Percentiles rank a stretch among this genome's conserved stretches.
Evolutionary conservation across 2,329 filamentous ascomycete genomes (phyloP).

Genomic region (Fonsecaea nubica): DNA sequence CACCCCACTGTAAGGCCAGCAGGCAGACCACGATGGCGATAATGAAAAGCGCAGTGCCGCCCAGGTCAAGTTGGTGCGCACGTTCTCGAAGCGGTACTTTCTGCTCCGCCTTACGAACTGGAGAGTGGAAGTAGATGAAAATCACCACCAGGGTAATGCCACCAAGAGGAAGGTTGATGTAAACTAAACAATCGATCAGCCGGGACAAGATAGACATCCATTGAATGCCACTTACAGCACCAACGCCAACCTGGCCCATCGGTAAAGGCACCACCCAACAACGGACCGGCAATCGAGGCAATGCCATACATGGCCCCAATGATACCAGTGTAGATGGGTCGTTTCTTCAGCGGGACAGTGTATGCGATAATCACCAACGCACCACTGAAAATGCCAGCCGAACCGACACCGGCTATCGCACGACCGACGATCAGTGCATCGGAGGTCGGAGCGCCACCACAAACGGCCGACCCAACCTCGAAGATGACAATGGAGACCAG

Average conservation of each 20-base stretch:
- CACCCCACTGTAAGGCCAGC: slow-evolving; percentile 58
- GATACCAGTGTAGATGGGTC: slow-evolving; percentile 62
- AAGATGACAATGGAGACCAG: slow-evolving; percentile 51
- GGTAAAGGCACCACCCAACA: slow-evolving; percentile 50
- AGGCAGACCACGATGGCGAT: slow-evolving; percentile 55
- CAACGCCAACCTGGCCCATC: slow-evolving; percentile 48
- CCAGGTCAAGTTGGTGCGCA: slow-evolving; percentile 50
- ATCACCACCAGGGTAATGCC: slow-evolving; percentile 53
- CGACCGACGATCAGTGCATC: slow-evolving; percentile 45
- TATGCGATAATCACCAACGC: slow-evolving; percentile 45
- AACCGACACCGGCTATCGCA: slow-evolving; percentile 45
- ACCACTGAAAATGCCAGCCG: slow-evolving; percentile 43
- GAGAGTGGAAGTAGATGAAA: slow-evolving; percentile 55
- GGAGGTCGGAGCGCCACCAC: slow-evolving; percentile 46
- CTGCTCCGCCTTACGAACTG: slow-evolving; percentile 43
- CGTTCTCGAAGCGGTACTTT: slow-evolving; percentile 47
- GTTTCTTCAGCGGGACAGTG: slow-evolving; percentile 59
- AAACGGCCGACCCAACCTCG: slow-evolving; percentile 54
- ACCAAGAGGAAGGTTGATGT: slow-evolving; percentile 53
- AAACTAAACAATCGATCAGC: slow-evolving; percentile 44
- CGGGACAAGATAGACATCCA: too few species aligned
- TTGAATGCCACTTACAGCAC: slow-evolving; percentile 38
- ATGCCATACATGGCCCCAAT: slow-evolving; percentile 54
- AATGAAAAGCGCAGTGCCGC: slow-evolving; percentile 55
- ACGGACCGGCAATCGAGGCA: slow-evolving; percentile 50